Base-by-base conservation (phyloP, 306 rosid species). In the Glycyrrhiza uralensis region DNA sequence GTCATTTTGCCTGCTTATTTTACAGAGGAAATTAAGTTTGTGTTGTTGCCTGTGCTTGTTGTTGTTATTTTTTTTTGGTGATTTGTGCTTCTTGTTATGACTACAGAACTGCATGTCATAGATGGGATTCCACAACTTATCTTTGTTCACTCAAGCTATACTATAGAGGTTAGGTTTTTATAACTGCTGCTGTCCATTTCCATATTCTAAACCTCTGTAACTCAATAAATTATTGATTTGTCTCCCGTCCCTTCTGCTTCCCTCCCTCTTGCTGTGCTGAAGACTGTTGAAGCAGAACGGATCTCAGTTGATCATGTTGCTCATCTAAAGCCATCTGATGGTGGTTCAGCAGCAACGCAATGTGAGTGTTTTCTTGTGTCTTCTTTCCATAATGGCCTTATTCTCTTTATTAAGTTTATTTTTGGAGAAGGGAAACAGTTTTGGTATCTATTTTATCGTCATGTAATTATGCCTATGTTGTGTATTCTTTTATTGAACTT, bases 221-320 rank as follows among this genome's bases (percentile, higher is more conserved):
- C 20, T 59, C 58, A 26, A 41, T 59, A 64, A 18, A 56, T 44
- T 54, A 65, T 45, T 46, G 52, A 71, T 47, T 47, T 47, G 58
- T 49, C 74, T 30, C 35, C 51, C 67, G 22, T 44, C 2, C 35
- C n/a, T 23, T n/a, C n/a, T n/a, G n/a, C n/a, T 58, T 20, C 10
- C 22, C 4, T 30, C 24, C 5, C 23, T 39, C 57, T 71, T 44
- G 26, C 52, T 59, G 29, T 38, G 57, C 28, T 68, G 69, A 75
- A 94, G 99, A 91, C 99, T n/a, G 97, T 91, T 61, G 99, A 89
- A 85, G 99, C 99, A 30, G 99, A 94, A 74, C 85, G 99, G 51
- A 94, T 94, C 62, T 94, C 99, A 23, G 99, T 94, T 75, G 97
- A 91, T 83, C 96, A 91, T 81, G 97, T 94, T 74, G 99, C 99